Evolutionary conservation across 2,329 filamentous ascomycete genomes (phyloP).

Genomic region (Didymella sp.): DNA sequence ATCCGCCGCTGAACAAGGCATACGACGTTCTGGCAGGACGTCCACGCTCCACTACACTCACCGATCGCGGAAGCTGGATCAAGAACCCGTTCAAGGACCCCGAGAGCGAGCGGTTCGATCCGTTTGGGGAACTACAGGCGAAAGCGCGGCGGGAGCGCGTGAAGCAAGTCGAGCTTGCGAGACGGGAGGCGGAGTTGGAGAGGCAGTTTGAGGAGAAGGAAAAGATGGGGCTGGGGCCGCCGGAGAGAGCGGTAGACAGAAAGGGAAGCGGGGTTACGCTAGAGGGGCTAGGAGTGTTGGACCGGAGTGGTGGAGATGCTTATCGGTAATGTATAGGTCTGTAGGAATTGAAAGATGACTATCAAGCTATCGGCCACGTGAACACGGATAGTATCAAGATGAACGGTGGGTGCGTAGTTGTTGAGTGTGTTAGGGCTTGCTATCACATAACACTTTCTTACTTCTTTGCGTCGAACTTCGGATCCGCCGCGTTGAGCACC

Average conservation of each 20-base stretch:
- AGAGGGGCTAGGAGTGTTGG: constrained; percentile 34
- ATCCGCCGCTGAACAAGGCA: constrained; percentile 47
- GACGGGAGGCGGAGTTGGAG: constrained; percentile 31
- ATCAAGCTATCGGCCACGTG: too few relatives aligned
- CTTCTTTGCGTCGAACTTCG: constrained; percentile 31
- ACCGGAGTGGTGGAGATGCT: constrained; percentile 27
- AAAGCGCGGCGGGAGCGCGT: constrained; percentile 40
- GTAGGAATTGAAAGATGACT: not conserved
- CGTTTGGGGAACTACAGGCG: constrained; percentile 47
- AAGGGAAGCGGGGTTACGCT: constrained; percentile 39
- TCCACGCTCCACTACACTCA: constrained; percentile 44
- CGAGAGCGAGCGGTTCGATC: constrained; percentile 46
- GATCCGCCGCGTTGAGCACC: constrained; percentile 51
- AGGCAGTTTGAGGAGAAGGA: constrained; percentile 36
- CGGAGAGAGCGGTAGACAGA: constrained; percentile 18
- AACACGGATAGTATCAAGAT: too few relatives aligned
- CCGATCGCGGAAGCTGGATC: constrained; percentile 44
- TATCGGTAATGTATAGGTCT: constrained; percentile 17
- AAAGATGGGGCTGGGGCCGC: constrained; percentile 35
- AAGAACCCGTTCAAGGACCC: constrained; percentile 47
- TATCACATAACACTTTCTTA: not conserved
- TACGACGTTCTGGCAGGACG: constrained; percentile 45
- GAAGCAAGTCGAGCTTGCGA: constrained; percentile 35
- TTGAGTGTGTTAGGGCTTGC: not conserved
- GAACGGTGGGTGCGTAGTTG: too few relatives aligned